phyloP scores from a whole-genome alignment of 805 yeast genomes.

The Starmerella apicola region DNA sequence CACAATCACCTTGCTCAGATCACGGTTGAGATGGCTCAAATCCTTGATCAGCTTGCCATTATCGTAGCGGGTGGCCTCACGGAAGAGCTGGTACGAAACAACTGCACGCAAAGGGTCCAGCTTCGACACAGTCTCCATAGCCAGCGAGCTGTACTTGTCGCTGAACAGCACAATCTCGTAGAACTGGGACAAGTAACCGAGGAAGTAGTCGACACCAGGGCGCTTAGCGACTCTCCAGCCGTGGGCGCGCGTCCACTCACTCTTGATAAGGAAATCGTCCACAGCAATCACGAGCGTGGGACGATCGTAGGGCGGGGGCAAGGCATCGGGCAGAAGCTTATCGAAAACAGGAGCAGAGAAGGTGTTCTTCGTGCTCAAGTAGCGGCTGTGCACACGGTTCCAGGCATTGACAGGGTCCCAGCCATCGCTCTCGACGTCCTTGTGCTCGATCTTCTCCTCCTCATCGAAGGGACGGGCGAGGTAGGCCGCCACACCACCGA shows the following conservation, averaged over 20 bases:
- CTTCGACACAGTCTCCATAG: constrained; percentile 73
- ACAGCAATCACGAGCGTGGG: constrained; percentile 84
- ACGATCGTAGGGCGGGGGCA: constrained; percentile 79
- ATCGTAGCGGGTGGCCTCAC: constrained; percentile 81
- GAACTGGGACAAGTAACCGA: constrained; percentile 87
- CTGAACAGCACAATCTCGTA: constrained; percentile 90
- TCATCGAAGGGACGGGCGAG: constrained; percentile 78
- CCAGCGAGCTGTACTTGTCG: constrained; percentile 70
- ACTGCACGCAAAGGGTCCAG: constrained; percentile 89
- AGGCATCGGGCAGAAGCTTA: constrained; percentile 86
- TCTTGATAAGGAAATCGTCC: constrained; percentile 82
- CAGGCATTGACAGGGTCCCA: constrained; percentile 47
- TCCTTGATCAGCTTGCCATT: constrained; percentile 88
- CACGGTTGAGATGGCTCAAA: constrained; percentile 80
- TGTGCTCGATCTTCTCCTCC: constrained; percentile 50
- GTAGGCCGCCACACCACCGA: constrained; percentile 52
- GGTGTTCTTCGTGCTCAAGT: constrained; percentile 60
- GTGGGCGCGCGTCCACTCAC: constrained; percentile 78
- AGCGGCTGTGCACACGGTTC: constrained; percentile 58
- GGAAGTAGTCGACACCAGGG: constrained; percentile 94
- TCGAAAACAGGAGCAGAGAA: constrained; percentile 92
- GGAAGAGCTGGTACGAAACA: constrained; percentile 71
- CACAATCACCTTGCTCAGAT: constrained; percentile 63
- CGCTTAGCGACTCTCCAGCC: constrained; percentile 99
- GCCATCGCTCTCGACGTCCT: constrained; percentile 52